Base-by-base conservation (phyloP, 148 eudicot species). In the Amaranthus cruentus region DNA sequence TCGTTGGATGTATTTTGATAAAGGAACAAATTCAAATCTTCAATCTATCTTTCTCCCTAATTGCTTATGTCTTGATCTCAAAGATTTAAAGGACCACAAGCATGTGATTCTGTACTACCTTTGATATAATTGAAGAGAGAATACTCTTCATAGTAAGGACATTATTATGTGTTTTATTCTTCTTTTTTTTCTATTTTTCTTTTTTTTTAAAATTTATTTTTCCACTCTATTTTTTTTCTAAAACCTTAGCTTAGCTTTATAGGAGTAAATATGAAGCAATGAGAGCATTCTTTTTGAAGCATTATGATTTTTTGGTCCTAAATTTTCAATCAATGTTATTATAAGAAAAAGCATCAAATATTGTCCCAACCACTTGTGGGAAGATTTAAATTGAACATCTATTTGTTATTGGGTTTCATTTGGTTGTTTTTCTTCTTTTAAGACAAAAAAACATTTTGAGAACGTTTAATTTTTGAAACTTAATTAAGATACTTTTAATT, bases 41-140 rank as follows among this genome's bases (percentile, higher is more conserved):
- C 71, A 55, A 38, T 47, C 7, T 57, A 47, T 70, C 21, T 50
- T 43, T 11, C 67, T 3, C 63, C 13, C 68, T 73, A 11, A 60
- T 60, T 68, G 81, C 69, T 78, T 63, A 79, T 66, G 78, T 79
- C 78, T 75, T 75, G 49, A 57, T 79, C 82, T 65, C 68, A 75
- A 79, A 79, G 82, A 79, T 79, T 79, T 79, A 79, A 9, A 75
- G 82, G 82, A 79, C 82, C 78, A 79, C 72, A 57, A 1, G 38
- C 82, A 79, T 79, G 82, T 79, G 82, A 70, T 79, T 70, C 55
- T 79, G 78, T 75, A 79, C 78, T 71, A 18, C 63, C 54, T 70
- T 61, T 70, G 48, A 56, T 71, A 79, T 79, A 70, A 79, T 79
- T 75, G 78, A 79, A 79, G 82, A 79, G 68, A 65, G 61, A 70